Evolutionary conservation across 345 rosid genomes (phyloP), one percentile per base, ranked within the genome.

Genomic region (Salix purpurea): DNA sequence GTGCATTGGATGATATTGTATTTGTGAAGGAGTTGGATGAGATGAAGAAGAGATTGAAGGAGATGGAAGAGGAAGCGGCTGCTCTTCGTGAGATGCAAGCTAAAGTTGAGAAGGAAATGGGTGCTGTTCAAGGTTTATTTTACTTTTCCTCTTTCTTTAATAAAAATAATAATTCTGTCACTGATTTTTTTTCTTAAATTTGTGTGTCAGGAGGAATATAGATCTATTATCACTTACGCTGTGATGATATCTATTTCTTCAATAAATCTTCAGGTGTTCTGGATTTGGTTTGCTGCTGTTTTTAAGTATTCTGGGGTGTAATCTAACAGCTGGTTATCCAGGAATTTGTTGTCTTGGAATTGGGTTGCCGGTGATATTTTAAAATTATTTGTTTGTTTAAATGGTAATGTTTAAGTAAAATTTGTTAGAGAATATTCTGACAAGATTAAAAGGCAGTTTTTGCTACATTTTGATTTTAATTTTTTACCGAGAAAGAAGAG

Each of bases 31-130:
- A 93, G 87, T 79, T 96, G 78, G 96, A 93, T 78, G 98, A 96
- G 87, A 92, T 96, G 99, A 96, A 96, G 90, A 93, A 85, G 74
- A 88, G 99, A 73, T 84, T 96, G 86, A 93, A 92, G 85, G 98
- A 93, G 86, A 96, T 93, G 91, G 99, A 96, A 79, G 99, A 96
- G 80, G 98, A 96, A 74, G 98, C 98, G 21, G 96, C 97, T 18
- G 97, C 98, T 78, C 94, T 96, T 34, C 93, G 99, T 23, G 99
- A 96, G 90, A 96, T 96, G 97, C 98, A 96, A 82, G 93, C 94
- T 70, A 96, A 96, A 83, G 99, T 92, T 37, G 97, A 96, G 92
- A 91, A 91, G 76, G 99, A 96, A 67, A 96, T 93, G 97, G 99
- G 98, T 70, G 90, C 91, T 58, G 92, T 79, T 70, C 94, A 87